Evolutionary conservation across 345 rosid species (phyloP), one percentile per base, ranked within the genome.

Genomic region (Pistacia vera): DNA sequence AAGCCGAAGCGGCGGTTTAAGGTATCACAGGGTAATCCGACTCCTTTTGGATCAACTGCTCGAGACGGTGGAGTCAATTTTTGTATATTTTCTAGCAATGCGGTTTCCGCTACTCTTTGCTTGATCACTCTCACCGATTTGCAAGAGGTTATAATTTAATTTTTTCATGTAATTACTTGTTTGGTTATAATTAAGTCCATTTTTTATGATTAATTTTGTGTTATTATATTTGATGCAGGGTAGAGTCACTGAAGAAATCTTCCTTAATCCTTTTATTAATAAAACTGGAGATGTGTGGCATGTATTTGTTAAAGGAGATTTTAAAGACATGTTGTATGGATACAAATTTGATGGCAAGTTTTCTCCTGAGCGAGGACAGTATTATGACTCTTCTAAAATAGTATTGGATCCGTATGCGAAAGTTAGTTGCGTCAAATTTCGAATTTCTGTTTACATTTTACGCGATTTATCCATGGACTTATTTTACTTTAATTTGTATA

Each of bases 341-440:
- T 95, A 92, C 73, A 87, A 74, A 76, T 95, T 95, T 77, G 92
- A 90, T 66, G 99, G 98, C 25, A 81, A 82, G 78, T 88, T 82
- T 82, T 83, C 91, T 82, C 92, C 92, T 16, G 84, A 87, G 77
- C 87, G 83, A 78, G 98, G 99, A 51, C 93, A 91, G 49, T 91
- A 72, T 65, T 92, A 61, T 74, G 90, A 92, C 72, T 71, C 86
- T 69, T 85, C 97, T 62, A 81, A 12, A 70, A 85, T 92, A 36
- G 75, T 95, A 11, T 78, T 93, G 90, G 99, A 95, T 87, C 99
- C 99, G 68, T 95, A 93, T 66, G 98, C 93, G 61, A 95, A 93
- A 87, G 99, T 95, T 28, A 73, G 80, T 80, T 38, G 8, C 46
- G 8, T 5, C 9, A 5, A 41, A 41, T 41, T 5, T 5, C 6